phyloP scores from a whole-genome alignment of 768 basidiomycete genomes.

The Suillus alpinus region DNA sequence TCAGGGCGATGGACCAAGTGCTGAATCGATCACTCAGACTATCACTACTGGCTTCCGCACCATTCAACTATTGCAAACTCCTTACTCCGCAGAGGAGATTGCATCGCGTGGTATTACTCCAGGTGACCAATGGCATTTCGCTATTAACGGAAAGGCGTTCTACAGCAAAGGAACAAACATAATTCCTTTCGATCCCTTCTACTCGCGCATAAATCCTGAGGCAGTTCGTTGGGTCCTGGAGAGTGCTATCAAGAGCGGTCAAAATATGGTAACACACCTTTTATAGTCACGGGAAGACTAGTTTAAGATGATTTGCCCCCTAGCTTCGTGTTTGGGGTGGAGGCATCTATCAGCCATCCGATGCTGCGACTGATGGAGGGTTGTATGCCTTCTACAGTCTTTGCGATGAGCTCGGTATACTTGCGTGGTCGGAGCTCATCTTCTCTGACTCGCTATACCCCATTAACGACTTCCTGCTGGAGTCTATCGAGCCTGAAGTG shows the following conservation, averaged over 20 bases:
- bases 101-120: conserved; percentile 49
- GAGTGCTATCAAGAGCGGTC: conserved; percentile 51
- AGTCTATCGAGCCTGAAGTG: conserved; percentile 52
- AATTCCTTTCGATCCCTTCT: conserved; percentile 62
- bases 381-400: conserved; percentile 55
- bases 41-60: conserved; percentile 59
- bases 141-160: conserved; percentile 55
- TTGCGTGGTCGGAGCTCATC: conserved; percentile 61
- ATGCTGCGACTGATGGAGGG: conserved; percentile 37
- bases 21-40: conserved; percentile 34
- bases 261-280: conserved; percentile 48
- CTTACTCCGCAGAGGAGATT: conserved; percentile 45
- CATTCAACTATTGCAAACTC: conserved; percentile 47
- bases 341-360: conserved; percentile 49
- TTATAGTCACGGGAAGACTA: conserved; percentile 10
- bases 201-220: conserved; percentile 47
- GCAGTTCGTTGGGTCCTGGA: conserved; percentile 54
- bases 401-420: conserved; percentile 59
- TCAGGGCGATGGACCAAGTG: conserved; percentile 6
- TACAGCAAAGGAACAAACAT: conserved; percentile 56
- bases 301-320: neutral
- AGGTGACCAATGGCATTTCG: conserved; percentile 61
- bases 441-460: conserved; percentile 58
- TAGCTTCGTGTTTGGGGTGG: conserved; percentile 63
- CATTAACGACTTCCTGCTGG: conserved; percentile 51